Evolutionary conservation across 805 yeast species (phyloP).

Genomic region (Nakazawaea wickerhamii): DNA sequence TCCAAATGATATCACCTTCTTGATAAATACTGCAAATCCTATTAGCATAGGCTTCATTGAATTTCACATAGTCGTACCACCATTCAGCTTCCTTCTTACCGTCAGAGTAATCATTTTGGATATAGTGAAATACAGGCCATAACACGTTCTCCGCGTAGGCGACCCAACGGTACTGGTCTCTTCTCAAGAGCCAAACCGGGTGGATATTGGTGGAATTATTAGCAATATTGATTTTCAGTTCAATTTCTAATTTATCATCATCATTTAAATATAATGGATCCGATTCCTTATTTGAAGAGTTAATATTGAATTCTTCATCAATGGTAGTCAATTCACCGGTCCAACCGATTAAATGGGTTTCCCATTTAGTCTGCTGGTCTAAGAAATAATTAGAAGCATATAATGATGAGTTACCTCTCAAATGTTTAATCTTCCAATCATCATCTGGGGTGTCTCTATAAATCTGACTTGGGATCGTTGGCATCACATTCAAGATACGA

Average conservation of each 20-base stretch:
- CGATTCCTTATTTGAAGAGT: constrained; percentile 14
- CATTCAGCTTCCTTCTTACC: constrained; percentile 62
- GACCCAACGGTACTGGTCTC: constrained; percentile 81
- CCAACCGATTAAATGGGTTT: constrained; percentile 88
- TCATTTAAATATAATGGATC: constrained; percentile 60
- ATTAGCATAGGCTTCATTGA: constrained; percentile 86
- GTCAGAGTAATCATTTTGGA: constrained; percentile 69
- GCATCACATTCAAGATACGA: constrained; percentile 60
- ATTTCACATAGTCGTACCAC: constrained; percentile 86
- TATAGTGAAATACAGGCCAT: constrained; percentile 96
- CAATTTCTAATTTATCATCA: constrained; percentile 48
- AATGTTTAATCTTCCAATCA: constrained; percentile 54
- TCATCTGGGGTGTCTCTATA: constrained; percentile 32
- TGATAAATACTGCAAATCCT: constrained; percentile 65
- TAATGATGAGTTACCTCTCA: constrained; percentile 81
- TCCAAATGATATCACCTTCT: constrained; percentile 90
- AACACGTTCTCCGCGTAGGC: constrained; percentile 81
- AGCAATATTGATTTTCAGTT: constrained; percentile 38
- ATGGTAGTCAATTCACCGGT: constrained; percentile 70
- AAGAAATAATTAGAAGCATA: constrained; percentile 69
- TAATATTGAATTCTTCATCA: constrained; percentile 14
- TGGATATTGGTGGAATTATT: constrained; percentile 52
- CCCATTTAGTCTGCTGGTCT: constrained; percentile 70
- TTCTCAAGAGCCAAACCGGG: constrained; percentile 84
- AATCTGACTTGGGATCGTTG: constrained; percentile 63